Percentiles rank a stretch among this genome's conserved stretches.
Evolutionary conservation across 106 monocot species (phyloP).

Genomic region (Dioscorea alata): DNA sequence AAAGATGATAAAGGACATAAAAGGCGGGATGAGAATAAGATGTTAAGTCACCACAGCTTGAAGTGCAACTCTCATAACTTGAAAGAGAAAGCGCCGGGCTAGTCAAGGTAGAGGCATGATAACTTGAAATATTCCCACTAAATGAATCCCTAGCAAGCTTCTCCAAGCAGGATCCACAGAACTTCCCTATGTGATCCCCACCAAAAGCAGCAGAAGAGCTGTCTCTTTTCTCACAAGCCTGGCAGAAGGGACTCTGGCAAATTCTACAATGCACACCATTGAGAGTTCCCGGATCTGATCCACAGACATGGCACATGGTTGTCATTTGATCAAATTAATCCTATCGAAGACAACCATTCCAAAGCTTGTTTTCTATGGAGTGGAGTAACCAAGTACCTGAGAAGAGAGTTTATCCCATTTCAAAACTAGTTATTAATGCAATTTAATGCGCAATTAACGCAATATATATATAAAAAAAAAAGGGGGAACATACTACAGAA

Average conservation of each 20-base stretch:
- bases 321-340: conserved; percentile 5
- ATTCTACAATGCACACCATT: conserved; percentile 1
- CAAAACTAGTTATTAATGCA: background rate
- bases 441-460: too few species aligned
- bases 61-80: conserved; percentile 12
- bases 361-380: too few species aligned
- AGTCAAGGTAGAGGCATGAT: background rate
- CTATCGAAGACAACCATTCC: too few species aligned
- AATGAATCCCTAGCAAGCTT: conserved; percentile 2
- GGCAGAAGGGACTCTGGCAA: conserved; percentile 4
- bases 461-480: too few species aligned
- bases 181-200: background rate
- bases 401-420: background rate
- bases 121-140: background rate
- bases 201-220: background rate
- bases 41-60: conserved; percentile 17
- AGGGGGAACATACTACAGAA: too few species aligned
- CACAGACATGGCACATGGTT: conserved; percentile 25
- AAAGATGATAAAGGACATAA: background rate
- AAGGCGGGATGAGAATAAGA: background rate
- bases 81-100: background rate
- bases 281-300: conserved; percentile 2
- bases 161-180: background rate
- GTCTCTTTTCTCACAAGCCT: conserved; percentile 15
- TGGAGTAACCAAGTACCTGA: background rate